phyloP scores from a whole-genome alignment of 2,329 filamentous ascomycete species.

The Juglanconis sp. region DNA sequence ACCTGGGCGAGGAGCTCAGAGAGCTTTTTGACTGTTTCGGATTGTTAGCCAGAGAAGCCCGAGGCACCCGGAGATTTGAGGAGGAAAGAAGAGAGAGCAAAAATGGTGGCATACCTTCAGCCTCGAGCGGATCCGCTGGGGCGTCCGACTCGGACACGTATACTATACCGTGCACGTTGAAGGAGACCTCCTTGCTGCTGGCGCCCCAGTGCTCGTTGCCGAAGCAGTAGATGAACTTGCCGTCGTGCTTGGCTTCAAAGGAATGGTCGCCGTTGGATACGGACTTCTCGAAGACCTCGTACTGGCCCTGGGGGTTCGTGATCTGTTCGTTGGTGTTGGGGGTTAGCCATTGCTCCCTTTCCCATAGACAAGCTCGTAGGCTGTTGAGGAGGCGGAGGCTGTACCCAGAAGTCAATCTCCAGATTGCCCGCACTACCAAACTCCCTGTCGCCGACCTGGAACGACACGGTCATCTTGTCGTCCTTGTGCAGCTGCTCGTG shows the following conservation, averaged over 20 bases:
- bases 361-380: not conserved
- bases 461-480: slow-evolving; percentile 97
- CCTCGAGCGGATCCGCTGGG: slow-evolving; percentile 82
- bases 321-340: slow-evolving; percentile 48
- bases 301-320: slow-evolving; percentile 70
- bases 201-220: slow-evolving; percentile 98
- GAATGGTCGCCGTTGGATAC: slow-evolving; percentile 90
- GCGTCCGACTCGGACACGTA: slow-evolving; percentile 89
- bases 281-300: slow-evolving; percentile 75
- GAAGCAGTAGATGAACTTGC: slow-evolving; percentile 95
- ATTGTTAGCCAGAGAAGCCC: slow-evolving; percentile 12
- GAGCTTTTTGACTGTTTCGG: slow-evolving; percentile 66
- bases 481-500: slow-evolving; percentile 89
- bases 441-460: slow-evolving; percentile 95
- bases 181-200: slow-evolving; percentile 95
- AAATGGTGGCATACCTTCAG: slow-evolving; percentile 62
- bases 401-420: slow-evolving; percentile 97
- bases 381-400: slow-evolving; percentile 24
- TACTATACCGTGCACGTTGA: slow-evolving; percentile 98
- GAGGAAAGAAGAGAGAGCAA: slow-evolving; percentile 7
- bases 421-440: slow-evolving; percentile 93
- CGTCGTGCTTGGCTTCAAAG: slow-evolving; percentile 81
- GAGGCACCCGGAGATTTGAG: no score
- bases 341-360: not conserved
- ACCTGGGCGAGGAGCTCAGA: slow-evolving; percentile 85